Base-by-base conservation (phyloP, 805 yeast species). In the Candida peoriensis region DNA sequence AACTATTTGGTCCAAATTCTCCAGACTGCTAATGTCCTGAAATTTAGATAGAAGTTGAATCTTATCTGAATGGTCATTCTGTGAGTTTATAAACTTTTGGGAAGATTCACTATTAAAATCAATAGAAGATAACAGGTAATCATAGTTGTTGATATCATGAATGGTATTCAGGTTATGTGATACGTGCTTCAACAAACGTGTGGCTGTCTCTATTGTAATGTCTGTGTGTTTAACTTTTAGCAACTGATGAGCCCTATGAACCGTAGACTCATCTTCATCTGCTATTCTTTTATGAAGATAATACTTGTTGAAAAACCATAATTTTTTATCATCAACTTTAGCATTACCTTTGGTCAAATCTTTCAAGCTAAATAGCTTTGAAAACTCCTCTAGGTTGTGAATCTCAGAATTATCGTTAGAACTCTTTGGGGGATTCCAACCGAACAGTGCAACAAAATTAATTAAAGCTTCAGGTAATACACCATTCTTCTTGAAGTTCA, bases 341-440 rank as follows among this genome's bases (percentile, higher is more conserved):
- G 96, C 94, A 60, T 89, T 89, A 1, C 98, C 97, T 50, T 77
- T 87, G 10, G 97, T 90, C 46, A 93, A 67, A 17, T 83, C 78
- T 37, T 78, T 78, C 24, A 88, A 54, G 12, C 76, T 66, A 54
- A 93, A 93, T 17, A 56, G 40, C 19, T 64, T 42, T 10, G 67
- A 73, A 35, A 89, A 58, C 22, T 82, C 75, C 1, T 64, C 44
- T 40, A 81, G 48, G 0, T 59, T 47, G 60, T 72, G 70, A 7
- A 76, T 61, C 49, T 81, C 90, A 33, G 67, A 69, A 18, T 69
- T 62, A 20, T 66, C 64, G 3, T 80, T 75, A 8, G 66, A 57
- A 6, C 61, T 62, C 42, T 85, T 66, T 6, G 78, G 75, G 4
- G 96, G 95, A 5, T 96, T 73, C 98, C 98, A 93, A 1, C 99